Percentiles rank a stretch among this genome's conserved stretches.
phyloP scores from a whole-genome alignment of 1,284 basidiomycete genomes.

The Pseudozyma pruni region DNA sequence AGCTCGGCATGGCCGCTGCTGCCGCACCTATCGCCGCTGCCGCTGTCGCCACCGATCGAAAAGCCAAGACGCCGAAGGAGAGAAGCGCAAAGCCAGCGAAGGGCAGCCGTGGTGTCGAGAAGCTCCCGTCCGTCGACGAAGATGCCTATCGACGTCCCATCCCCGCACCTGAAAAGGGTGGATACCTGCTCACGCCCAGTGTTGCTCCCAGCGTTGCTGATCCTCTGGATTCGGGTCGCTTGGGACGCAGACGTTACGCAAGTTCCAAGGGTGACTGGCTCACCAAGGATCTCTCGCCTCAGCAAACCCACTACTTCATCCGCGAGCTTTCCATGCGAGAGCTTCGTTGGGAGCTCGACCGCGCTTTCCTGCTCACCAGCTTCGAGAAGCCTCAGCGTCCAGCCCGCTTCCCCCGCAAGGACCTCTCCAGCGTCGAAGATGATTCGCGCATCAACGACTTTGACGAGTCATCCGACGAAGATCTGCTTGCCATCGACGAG shows the following conservation, averaged over 20 bases:
- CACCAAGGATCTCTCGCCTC: conserved; percentile 45
- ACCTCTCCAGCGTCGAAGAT: conserved; percentile 38
- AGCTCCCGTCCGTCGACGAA: conserved; percentile 34
- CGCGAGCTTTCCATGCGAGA: conserved; percentile 55
- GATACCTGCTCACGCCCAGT: conserved; percentile 48
- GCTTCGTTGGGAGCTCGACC: conserved; percentile 61
- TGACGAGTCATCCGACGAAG: conserved; percentile 50
- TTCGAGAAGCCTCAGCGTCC: conserved; percentile 51
- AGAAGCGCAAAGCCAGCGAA: conserved; percentile 8
- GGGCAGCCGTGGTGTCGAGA: conserved; percentile 33
- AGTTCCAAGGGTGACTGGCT: conserved; percentile 50
- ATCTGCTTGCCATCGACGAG: conserved; percentile 40
- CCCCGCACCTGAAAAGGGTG: conserved; percentile 21
- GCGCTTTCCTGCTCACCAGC: conserved; percentile 54
- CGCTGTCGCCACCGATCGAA: conserved; percentile 9
- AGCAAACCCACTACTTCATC: conserved; percentile 62
- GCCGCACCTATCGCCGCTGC: conserved; percentile 16
- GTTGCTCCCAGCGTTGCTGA: conserved; percentile 51
- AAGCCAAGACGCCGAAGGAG: conserved; percentile 11
- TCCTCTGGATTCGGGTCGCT: conserved; percentile 34
- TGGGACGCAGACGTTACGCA: conserved; percentile 16
- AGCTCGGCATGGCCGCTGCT: conserved; percentile 29
- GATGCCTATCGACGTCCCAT: conserved; percentile 33
- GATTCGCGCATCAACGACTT: conserved; percentile 61
- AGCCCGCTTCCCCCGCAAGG: conserved; percentile 14